These are phyloP conservation scores for Fusarium sp. DNA, from an alignment of 2,329 filamentous ascomycete genomes.

Conservation along the genomic window DNA sequence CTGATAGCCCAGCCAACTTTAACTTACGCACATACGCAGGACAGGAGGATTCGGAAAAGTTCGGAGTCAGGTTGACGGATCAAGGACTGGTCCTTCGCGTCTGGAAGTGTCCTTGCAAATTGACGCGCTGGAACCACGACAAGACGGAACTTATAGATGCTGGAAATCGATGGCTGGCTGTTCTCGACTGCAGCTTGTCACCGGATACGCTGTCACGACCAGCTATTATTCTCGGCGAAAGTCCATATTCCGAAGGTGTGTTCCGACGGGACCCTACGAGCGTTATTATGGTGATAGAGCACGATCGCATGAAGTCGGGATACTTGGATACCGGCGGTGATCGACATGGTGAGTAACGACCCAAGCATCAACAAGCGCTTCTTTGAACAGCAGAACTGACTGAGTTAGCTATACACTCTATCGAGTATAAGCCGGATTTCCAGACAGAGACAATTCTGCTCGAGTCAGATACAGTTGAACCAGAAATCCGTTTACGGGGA, in stretches of 20 bases:
- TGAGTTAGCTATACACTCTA: conserved; percentile 37
- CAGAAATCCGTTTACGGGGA: conserved; percentile 36
- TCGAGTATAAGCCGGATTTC: conserved; percentile 44
- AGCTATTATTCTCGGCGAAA: conserved; percentile 42
- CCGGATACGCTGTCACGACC: conserved; percentile 43
- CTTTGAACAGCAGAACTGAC: conserved; percentile 12
- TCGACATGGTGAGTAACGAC: conserved; percentile 22
- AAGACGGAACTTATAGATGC: conserved; percentile 39
- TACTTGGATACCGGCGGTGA: conserved; percentile 38
- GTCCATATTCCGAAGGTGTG: conserved; percentile 32
- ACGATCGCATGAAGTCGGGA: conserved; percentile 37
- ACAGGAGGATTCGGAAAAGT: conserved; percentile 41
- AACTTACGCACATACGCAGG: conserved; percentile 43
- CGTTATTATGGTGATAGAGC: conserved; percentile 45
- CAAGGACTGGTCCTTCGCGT: conserved; percentile 42
- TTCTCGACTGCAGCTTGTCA: conserved; percentile 46
- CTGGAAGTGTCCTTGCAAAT: conserved; percentile 44
- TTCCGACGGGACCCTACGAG: conserved; percentile 40
- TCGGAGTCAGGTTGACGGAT: conserved; percentile 39
- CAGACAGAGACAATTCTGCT: conserved; percentile 43
- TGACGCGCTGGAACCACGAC: conserved; percentile 38
- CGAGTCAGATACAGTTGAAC: conserved; percentile 40
- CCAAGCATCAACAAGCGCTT: not conserved
- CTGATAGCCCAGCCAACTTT: conserved; percentile 42
- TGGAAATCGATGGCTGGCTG: conserved; percentile 40